phyloP scores from a whole-genome alignment of 768 basidiomycete genomes.

The Epithele typhae region DNA sequence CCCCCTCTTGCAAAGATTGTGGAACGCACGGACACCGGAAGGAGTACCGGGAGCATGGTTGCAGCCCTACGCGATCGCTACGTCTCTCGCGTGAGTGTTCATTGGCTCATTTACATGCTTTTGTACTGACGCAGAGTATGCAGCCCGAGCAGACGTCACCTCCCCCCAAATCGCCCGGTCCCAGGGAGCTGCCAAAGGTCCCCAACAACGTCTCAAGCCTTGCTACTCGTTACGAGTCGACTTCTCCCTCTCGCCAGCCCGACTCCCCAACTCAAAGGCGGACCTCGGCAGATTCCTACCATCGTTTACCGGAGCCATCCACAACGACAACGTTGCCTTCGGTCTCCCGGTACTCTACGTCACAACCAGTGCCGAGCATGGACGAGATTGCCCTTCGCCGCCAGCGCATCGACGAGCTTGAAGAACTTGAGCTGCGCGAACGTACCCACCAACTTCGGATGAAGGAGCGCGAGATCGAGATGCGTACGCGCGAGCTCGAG shows the following conservation, averaged over 20 bases:
- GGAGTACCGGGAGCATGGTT: slow-evolving; percentile 55
- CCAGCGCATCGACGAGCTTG: slow-evolving; percentile 44
- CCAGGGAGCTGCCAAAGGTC: slow-evolving; percentile 58
- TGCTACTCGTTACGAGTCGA: slow-evolving; percentile 56
- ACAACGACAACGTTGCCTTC: background rate
- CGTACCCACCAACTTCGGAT: slow-evolving; percentile 40
- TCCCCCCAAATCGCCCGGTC: slow-evolving; percentile 24
- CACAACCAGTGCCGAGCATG: slow-evolving; percentile 5
- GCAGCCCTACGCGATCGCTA: slow-evolving; percentile 68
- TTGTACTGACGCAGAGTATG: background rate
- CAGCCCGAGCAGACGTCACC: slow-evolving; percentile 52
- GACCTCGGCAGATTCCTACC: slow-evolving; percentile 10
- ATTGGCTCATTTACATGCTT: background rate
- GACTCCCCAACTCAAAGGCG: background rate
- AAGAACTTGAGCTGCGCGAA: slow-evolving; percentile 49
- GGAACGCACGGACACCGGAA: slow-evolving; percentile 50
- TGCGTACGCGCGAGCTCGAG: slow-evolving; percentile 53
- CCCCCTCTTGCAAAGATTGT: slow-evolving; percentile 20
- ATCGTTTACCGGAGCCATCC: slow-evolving; percentile 8
- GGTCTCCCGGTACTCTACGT: slow-evolving; percentile 1
- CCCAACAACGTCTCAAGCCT: slow-evolving; percentile 61
- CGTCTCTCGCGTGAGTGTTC: slow-evolving; percentile 43
- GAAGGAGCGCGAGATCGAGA: slow-evolving; percentile 44
- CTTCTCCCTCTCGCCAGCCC: slow-evolving; percentile 31
- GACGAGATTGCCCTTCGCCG: slow-evolving; percentile 34